A percentile compares a stretch with the other conserved stretches of the same genome.
Evolutionary conservation across 805 yeast genomes (phyloP).

Genomic region (Priceomyces carsonii): DNA sequence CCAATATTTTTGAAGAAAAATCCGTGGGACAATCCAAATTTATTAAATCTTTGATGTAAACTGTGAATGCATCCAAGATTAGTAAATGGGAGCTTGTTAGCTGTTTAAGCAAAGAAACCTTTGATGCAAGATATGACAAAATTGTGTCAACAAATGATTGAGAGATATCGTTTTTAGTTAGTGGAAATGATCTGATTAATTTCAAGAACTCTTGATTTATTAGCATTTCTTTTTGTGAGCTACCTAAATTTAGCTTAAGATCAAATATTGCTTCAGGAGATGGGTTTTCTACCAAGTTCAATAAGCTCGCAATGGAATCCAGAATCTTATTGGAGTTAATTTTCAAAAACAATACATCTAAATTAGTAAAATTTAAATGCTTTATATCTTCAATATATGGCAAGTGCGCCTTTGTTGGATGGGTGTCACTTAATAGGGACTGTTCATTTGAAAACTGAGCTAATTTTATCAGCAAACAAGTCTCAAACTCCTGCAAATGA

Average conservation of each 20-base stretch:
- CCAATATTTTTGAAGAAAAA: conserved; percentile 5
- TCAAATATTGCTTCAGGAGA: conserved; percentile 1
- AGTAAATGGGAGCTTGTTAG: too few species aligned
- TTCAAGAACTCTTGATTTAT: conserved; percentile 1
- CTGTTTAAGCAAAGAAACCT: too few species aligned
- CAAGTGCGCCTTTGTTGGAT: conserved; percentile 2
- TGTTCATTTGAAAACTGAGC: conserved; percentile 10
- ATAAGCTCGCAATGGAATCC: conserved; percentile 1
- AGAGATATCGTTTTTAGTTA: conserved; percentile 6
- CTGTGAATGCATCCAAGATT: conserved; percentile 7
- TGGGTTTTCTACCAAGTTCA: neutral
- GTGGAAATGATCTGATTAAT: neutral
- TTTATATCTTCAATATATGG: conserved; percentile 11
- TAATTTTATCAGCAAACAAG: conserved; percentile 13
- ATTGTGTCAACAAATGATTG: conserved; percentile 6
- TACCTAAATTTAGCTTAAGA: conserved; percentile 4
- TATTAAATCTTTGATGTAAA: conserved; percentile 7
- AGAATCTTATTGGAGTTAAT: neutral
- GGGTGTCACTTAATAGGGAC: conserved; percentile 7
- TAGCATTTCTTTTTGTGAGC: neutral
- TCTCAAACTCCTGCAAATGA: conserved; percentile 6
- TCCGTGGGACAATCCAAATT: conserved; percentile 1
- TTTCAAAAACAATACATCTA: neutral
- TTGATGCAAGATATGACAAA: neutral
- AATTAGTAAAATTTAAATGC: neutral